These are phyloP conservation scores for Alternaria triticimaculans DNA, from an alignment of 2,329 filamentous ascomycete species.

Conservation along the genomic window DNA sequence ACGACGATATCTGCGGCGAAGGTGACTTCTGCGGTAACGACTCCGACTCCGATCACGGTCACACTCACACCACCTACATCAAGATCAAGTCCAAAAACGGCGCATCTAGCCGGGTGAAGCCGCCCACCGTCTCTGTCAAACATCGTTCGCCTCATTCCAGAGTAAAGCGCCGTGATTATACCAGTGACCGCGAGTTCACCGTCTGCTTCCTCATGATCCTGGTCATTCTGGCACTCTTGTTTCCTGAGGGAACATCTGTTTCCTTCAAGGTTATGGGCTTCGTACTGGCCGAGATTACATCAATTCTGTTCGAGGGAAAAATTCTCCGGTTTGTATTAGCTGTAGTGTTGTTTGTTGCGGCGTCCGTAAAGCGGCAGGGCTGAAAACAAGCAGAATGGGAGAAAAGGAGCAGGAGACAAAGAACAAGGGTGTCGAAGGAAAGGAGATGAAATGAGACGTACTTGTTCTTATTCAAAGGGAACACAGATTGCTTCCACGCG, in stretches of 20 bases:
- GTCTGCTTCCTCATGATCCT: not conserved
- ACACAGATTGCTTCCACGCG: not conserved
- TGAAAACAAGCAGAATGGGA: not conserved
- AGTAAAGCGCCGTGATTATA: not conserved
- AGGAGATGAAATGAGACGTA: not conserved
- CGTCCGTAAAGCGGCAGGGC: too few species aligned
- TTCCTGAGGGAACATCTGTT: rapidly evolving
- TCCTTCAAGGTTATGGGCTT: not conserved
- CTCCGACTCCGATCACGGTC: not conserved
- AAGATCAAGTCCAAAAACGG: not conserved
- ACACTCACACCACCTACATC: not conserved
- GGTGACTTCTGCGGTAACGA: too few species aligned
- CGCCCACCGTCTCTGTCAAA: not conserved
- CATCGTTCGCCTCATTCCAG: not conserved
- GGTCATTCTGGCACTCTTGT: not conserved
- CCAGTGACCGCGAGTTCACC: not conserved
- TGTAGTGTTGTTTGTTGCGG: not conserved
- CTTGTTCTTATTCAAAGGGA: not conserved
- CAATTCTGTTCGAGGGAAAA: not conserved
- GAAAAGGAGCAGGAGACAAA: not conserved
- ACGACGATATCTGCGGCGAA: not conserved
- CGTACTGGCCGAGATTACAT: not conserved
- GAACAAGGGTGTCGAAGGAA: not conserved
- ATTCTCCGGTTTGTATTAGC: not conserved
- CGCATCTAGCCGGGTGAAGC: not conserved